Percentiles rank a stretch among this genome's conserved stretches.
phyloP scores from a whole-genome alignment of 345 rosid species.

The Turritis glabra region DNA sequence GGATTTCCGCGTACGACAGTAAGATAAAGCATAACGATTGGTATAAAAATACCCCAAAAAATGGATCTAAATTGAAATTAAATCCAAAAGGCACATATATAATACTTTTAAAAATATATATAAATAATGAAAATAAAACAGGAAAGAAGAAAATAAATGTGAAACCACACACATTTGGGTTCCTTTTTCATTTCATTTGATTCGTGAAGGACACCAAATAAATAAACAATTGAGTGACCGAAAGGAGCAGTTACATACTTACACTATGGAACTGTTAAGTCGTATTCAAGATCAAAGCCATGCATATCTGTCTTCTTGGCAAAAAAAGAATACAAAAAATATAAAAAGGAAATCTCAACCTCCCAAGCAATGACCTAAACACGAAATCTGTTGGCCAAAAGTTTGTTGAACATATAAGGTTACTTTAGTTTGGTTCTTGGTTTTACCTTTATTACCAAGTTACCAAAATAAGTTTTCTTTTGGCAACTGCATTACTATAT shows the following conservation, averaged over 20 bases:
- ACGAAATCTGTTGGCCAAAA: conserved; percentile 19
- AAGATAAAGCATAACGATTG: conserved; percentile 21
- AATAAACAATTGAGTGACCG: conserved; percentile 7
- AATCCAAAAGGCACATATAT: conserved; percentile 3
- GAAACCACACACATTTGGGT: conserved; percentile 4
- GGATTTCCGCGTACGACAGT: conserved; percentile 21
- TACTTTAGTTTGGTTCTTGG: neutral
- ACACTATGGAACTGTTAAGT: conserved; percentile 11
- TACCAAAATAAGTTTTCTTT: neutral
- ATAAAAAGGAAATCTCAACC: conserved; percentile 15
- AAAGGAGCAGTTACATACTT: conserved; percentile 24
- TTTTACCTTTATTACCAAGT: conserved; percentile 4
- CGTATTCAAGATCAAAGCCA: conserved; percentile 19
- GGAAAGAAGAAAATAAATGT: neutral
- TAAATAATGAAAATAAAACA: neutral
- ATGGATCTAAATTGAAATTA: neutral
- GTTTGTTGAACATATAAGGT: neutral
- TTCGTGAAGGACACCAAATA: neutral
- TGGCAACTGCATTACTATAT: neutral
- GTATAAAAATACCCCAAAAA: neutral
- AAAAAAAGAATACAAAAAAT: neutral
- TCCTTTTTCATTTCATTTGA: neutral
- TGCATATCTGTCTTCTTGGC: conserved; percentile 17
- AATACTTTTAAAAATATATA: neutral
- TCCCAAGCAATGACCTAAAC: conserved; percentile 3